phyloP scores from a whole-genome alignment of 345 rosid species.

The Lagerstroemia speciosa region DNA sequence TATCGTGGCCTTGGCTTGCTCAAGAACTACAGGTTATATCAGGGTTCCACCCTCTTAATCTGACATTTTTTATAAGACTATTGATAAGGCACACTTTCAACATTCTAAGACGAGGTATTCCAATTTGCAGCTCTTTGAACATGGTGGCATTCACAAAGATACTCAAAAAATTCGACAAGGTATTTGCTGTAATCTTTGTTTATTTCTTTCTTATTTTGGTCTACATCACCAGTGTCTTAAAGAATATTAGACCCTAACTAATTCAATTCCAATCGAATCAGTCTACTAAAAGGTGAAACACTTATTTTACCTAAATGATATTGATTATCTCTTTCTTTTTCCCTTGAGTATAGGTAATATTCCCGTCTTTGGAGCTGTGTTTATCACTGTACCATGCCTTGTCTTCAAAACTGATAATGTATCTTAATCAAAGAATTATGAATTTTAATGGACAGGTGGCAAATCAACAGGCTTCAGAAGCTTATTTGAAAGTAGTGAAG shows the following conservation, averaged over 20 bases:
- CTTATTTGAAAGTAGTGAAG: conserved; percentile 67
- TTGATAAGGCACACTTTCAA: background rate
- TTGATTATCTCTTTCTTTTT: too few relatives aligned
- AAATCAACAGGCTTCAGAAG: conserved; percentile 68
- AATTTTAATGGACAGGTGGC: conserved; percentile 43
- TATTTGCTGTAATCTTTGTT: conserved; percentile 5
- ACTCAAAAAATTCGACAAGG: conserved; percentile 97
- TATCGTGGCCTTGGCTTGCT: conserved; percentile 70
- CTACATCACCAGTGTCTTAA: too few relatives aligned
- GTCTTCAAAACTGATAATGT: background rate
- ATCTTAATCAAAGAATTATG: background rate
- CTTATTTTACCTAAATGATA: too few relatives aligned
- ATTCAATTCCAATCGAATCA: too few relatives aligned
- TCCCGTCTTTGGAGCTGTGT: too few relatives aligned
- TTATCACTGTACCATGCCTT: too few relatives aligned
- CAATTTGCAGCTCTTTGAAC: conserved; percentile 57
- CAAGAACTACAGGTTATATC: conserved; percentile 56
- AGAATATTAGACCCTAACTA: too few relatives aligned
- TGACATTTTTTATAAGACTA: too few relatives aligned
- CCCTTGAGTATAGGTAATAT: too few relatives aligned
- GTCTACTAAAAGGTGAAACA: too few relatives aligned
- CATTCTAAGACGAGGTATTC: background rate
- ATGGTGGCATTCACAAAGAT: conserved; percentile 85
- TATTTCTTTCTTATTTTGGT: background rate
- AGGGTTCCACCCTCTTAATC: background rate